Base-by-base conservation (phyloP, 2,329 filamentous ascomycete genomes). In the Aspergillus tamarii region DNA sequence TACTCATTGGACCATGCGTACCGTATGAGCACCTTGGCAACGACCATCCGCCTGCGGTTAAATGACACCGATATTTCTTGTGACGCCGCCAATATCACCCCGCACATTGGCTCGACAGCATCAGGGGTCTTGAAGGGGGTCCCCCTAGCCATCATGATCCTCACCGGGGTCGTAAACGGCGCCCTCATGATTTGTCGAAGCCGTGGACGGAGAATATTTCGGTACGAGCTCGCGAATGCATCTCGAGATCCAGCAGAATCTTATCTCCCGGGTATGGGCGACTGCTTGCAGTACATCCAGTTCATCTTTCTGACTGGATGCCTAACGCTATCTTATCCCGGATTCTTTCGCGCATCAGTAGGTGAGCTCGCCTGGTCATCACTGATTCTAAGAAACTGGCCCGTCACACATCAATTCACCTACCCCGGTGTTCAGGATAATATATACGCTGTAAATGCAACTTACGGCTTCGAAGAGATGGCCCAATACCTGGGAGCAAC, bases 361-460 rank as follows among this genome's bases (percentile, higher is more conserved):
- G 64, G 66, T 55, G 48, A 65, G n/a, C 57, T 67, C 3, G 60
- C 62, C 11, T 67, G 66, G 66, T 66, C 66, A 19, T 67, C 66
- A 26, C 61, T 67, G 8, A 46, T 66, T 11, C 58, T 63, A 23
- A 34, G 28, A 19, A 66, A 64, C 39, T 64, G 66, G 39, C 66
- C 66, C 8, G 52, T 67, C 5, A 58, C 57, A 6, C 64, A 67
- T 52, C 46, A 60, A 19, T 67, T 67, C 50, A 54, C 21, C 8
- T 67, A 67, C 34, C 64, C 66, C 1, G 66, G 66, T 1, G 58
- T 66, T 1, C n/a, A 63, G 14, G 57, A 66, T 16, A 60, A 60
- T 5, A 46, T 67, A 1, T 67, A 64, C 14, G 10, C 57, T 2
- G 45, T 54, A 8, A 67, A 67, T 46, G 62, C 59, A 4, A 66